Percentiles rank a stretch among this genome's conserved stretches.
phyloP scores from a whole-genome alignment of 371 early-diverging fungal species.

The Furculomyces boomerangus region DNA sequence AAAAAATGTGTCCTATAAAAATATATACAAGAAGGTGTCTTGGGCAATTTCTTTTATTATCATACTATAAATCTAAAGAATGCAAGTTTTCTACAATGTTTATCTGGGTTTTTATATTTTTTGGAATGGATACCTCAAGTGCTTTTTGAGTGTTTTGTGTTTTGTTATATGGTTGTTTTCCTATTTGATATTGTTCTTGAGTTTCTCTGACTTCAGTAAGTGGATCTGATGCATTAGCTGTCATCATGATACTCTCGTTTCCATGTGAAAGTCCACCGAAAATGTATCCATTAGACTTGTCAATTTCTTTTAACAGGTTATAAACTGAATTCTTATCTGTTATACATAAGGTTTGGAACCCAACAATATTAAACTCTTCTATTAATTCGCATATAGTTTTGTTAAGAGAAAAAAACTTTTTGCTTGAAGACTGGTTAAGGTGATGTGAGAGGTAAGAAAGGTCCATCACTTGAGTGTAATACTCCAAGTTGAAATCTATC shows the following conservation, averaged over 20 bases:
- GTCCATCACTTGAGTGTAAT: conserved; percentile 86
- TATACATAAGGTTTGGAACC: conserved; percentile 74
- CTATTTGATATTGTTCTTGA: conserved; percentile 11
- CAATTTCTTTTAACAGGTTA: conserved; percentile 54
- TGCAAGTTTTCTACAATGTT: too few relatives aligned
- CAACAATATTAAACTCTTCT: conserved; percentile 79
- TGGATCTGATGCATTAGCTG: conserved; percentile 18
- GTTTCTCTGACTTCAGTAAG: conserved; percentile 17
- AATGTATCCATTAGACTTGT: conserved; percentile 84
- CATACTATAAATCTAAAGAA: too few relatives aligned
- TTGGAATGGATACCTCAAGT: too few relatives aligned
- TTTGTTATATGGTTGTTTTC: too few relatives aligned
- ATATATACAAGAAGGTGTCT: too few relatives aligned
- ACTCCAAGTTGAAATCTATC: conserved; percentile 69
- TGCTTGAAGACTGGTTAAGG: conserved; percentile 35
- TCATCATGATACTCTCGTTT: conserved; percentile 53
- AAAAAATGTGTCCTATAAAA: too few relatives aligned
- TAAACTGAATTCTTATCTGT: conserved; percentile 73
- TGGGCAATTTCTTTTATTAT: too few relatives aligned
- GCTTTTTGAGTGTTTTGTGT: too few relatives aligned
- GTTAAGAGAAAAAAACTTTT: conserved; percentile 52
- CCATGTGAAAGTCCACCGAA: conserved; percentile 64
- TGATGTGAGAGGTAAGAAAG: conserved; percentile 54
- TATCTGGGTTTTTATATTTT: too few relatives aligned
- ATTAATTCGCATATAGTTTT: conserved; percentile 70